Base-by-base conservation (phyloP, 1,284 basidiomycete genomes). In the Leucoagaricus sp. region DNA sequence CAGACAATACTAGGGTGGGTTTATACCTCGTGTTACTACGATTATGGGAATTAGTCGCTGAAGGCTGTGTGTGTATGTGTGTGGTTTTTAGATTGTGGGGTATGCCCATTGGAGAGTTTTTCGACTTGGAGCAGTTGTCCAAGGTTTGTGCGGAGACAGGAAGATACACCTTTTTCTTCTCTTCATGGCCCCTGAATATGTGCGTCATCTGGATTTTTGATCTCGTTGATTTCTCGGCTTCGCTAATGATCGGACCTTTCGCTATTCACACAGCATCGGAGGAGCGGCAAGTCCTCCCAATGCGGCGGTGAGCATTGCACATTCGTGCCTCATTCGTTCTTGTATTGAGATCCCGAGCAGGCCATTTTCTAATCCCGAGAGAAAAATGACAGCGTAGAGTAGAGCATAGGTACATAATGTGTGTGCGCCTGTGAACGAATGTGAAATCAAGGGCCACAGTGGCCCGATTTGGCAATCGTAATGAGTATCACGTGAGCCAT, bases 161-260 rank as follows among this genome's bases (percentile, higher is more conserved):
- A 3, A 71, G 85, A 62, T 87, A 87, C 66, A 85, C 82, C 7
- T 88, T 89, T 69, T 89, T 87, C 73, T 86, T 88, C 69, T 79
- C 85, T 0, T 89, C 86, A 4, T 89, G 86, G 87, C 86, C 87
- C 1, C 69, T 89, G 63, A 81, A 87, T 63, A 81, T 87, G 86
- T 87, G 65, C 65, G 84, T 53, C 2, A 48, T 47, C 23, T 31
- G 51, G 7, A 25, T 29, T 53, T 28, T 55, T 47, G 23, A 29
- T 6, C 10, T 54, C n/a, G 29, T 55, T 26, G 31, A 5, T 17
- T 19, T 29, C 15, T 19, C 23, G 45, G 6, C 7, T 8, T 15
- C n/a, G 38, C 52, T 53, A n/a, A n/a, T n/a, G 23, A 56, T 50
- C 25, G 36, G 47, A 34, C 17, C 33, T 17, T n/a, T 21, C 26